Conservation (phyloP, 192 early-diverging fungal species). For the Linnemannia exigua region DNA sequence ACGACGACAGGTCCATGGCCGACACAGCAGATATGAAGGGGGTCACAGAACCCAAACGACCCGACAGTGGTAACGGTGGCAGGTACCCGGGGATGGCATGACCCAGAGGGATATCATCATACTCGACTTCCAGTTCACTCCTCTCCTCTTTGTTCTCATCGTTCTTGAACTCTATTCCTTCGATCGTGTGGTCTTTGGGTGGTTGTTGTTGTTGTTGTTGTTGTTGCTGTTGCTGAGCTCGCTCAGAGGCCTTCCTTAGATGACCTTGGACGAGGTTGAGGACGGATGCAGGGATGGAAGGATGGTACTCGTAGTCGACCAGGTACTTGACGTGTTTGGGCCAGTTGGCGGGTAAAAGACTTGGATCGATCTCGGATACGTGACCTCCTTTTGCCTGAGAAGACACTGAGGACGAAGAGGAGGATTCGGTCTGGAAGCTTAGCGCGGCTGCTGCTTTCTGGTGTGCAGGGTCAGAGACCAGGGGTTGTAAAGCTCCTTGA, state of each 20-base stretch:
- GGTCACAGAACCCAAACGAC: background rate
- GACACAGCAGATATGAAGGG: background rate
- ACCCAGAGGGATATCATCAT: conserved; percentile 46
- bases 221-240: too few species aligned
- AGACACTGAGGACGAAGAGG: background rate
- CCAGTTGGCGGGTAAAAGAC: conserved; percentile 37
- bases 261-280: conserved; percentile 44
- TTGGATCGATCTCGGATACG: conserved; percentile 27
- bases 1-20: background rate
- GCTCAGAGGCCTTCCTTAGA: conserved; percentile 10
- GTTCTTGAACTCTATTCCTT: background rate
- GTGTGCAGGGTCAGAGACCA: too few species aligned
- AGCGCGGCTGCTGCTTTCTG: background rate
- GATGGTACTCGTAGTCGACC: conserved; percentile 49
- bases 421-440: background rate
- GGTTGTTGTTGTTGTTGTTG: too few species aligned
- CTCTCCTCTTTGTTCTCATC: background rate
- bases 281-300: conserved; percentile 12
- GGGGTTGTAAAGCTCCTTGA: background rate
- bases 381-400: conserved; percentile 7
- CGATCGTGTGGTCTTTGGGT: background rate
- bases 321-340: conserved; percentile 48
- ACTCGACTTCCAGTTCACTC: conserved; percentile 21
- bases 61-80: background rate
- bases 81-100: conserved; percentile 36